These are phyloP conservation scores for Rhodosporidiobolus odoratus DNA, from an alignment of 768 basidiomycete species.

Conservation along the genomic window DNA sequence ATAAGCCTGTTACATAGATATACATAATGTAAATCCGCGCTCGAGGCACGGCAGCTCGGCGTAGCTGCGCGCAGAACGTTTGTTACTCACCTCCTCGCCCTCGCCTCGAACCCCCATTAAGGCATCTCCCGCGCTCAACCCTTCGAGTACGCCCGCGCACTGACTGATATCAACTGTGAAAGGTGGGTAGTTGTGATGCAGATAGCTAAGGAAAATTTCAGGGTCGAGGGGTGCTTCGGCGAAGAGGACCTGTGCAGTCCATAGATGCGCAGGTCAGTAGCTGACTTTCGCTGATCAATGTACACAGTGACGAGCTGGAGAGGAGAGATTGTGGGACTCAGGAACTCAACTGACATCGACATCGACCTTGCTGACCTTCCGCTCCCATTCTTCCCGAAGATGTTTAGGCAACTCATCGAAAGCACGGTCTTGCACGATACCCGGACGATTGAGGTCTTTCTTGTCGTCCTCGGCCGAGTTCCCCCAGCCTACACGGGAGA, in stretches of 20 bases:
- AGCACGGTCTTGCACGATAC: conserved; percentile 10
- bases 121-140: conserved; percentile 70
- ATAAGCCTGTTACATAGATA: background rate
- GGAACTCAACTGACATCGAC: conserved; percentile 39
- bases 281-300: no score
- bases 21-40: background rate
- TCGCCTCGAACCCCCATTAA: conserved; percentile 44
- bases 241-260: conserved; percentile 66
- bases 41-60: background rate
- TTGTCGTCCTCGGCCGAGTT: conserved; percentile 40
- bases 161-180: conserved; percentile 76
- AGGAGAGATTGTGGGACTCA: background rate
- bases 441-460: conserved; percentile 34
- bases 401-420: conserved; percentile 37
- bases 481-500: conserved; percentile 38
- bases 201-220: conserved; percentile 76
- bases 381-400: conserved; percentile 16
- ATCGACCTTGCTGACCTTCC: conserved; percentile 42
- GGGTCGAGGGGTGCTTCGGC: conserved; percentile 86
- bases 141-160: conserved; percentile 63
- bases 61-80: conserved; percentile 9
- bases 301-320: background rate
- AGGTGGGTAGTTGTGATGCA: conserved; percentile 88
- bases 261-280: background rate
- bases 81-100: conserved; percentile 39